A percentile compares a stretch with the other conserved stretches of the same genome.
These are phyloP conservation scores for Amanita pallidorosea DNA, from an alignment of 768 basidiomycete genomes.

Conservation along the genomic window DNA sequence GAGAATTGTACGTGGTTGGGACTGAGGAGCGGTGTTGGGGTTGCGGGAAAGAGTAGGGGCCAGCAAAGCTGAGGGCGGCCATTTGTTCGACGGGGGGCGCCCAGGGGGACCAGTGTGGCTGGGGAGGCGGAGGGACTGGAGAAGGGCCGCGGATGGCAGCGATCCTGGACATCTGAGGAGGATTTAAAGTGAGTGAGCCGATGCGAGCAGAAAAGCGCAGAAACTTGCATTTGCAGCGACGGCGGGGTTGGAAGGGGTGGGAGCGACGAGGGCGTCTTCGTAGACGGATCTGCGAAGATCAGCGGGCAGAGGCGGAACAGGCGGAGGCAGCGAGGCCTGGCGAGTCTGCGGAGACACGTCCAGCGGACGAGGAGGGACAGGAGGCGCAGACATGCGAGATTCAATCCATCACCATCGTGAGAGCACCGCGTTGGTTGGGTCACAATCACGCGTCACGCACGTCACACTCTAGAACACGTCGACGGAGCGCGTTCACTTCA, in stretches of 20 bases:
- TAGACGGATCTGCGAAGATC: conserved; percentile 24
- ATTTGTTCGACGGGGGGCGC: conserved; percentile 11
- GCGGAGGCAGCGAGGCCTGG: conserved; percentile 23
- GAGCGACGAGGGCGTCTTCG: conserved; percentile 49
- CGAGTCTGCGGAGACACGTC: conserved; percentile 4
- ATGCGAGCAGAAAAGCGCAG: conserved; percentile 40
- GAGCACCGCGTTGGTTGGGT: too few species aligned
- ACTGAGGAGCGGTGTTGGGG: conserved; percentile 19
- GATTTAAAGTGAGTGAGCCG: conserved; percentile 15
- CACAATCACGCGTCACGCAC: too few species aligned
- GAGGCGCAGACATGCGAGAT: conserved; percentile 11
- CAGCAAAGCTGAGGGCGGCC: conserved; percentile 14
- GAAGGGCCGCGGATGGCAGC: conserved; percentile 9
- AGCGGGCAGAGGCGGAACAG: conserved; percentile 39
- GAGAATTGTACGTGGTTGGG: conserved; percentile 39
- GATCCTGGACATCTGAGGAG: conserved; percentile 41
- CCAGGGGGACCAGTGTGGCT: conserved; percentile 11
- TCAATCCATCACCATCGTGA: too few species aligned
- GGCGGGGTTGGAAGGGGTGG: conserved; percentile 23
- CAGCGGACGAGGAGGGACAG: conserved; percentile 18
- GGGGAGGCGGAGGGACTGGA: conserved; percentile 1
- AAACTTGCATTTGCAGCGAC: conserved; percentile 52
- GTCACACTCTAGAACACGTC: neutral
- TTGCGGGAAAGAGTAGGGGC: conserved; percentile 11
- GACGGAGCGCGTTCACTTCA: neutral